Conservation (phyloP, 139 green algal genomes). For the Chlamydomonas eustigma region DNA sequence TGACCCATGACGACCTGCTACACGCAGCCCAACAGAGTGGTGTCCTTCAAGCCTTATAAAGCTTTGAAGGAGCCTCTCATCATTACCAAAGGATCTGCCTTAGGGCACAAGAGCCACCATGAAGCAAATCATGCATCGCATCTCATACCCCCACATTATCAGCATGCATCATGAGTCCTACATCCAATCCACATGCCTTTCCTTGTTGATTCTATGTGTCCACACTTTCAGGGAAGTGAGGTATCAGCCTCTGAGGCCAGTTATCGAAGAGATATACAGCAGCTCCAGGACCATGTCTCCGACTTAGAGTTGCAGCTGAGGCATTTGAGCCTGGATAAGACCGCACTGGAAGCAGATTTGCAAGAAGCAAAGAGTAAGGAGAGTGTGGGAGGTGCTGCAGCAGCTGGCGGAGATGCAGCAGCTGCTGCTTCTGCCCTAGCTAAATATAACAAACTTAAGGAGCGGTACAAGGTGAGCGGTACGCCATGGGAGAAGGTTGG, state of each 20-base stretch:
- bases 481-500: conserved; percentile 25
- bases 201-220: no score
- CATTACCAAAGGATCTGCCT: no score
- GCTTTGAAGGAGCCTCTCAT: no score
- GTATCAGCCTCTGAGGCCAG: background rate
- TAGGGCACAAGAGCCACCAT: no score
- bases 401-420: background rate
- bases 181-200: no score
- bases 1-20: no score
- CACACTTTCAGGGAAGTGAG: no score
- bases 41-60: no score
- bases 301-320: background rate
- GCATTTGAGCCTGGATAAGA: background rate
- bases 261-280: background rate
- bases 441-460: conserved; percentile 51
- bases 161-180: no score
- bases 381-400: background rate
- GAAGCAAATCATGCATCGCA: no score
- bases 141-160: no score
- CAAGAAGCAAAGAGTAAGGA: background rate
- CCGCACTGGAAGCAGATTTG: background rate
- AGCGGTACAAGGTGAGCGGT: conserved; percentile 34
- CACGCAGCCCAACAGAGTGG: no score
- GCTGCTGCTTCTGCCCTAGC: background rate
- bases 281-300: background rate